These are phyloP conservation scores for Pleurostoma richardsiae DNA, from an alignment of 2,329 filamentous ascomycete species.

Conservation along the genomic window DNA sequence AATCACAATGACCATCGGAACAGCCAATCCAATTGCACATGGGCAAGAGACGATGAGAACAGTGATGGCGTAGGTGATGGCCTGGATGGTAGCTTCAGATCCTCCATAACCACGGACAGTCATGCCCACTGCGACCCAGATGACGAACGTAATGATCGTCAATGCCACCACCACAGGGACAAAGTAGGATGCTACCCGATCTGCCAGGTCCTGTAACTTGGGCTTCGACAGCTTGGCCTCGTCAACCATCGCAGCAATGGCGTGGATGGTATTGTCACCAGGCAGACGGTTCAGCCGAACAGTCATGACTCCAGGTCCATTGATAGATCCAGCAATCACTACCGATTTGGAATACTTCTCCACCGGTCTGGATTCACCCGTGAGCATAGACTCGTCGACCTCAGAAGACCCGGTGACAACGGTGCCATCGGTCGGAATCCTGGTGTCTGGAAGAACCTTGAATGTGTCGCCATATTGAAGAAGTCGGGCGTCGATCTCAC, in stretches of 20 bases:
- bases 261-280: constrained; percentile 65
- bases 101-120: constrained; percentile 30
- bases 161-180: constrained; percentile 59
- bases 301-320: constrained; percentile 56
- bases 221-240: constrained; percentile 65
- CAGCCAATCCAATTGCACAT: constrained; percentile 68
- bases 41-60: constrained; percentile 74
- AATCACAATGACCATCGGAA: constrained; percentile 75
- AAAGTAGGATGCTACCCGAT: constrained; percentile 63
- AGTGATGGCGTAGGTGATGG: constrained; percentile 68
- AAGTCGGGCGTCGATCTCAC: constrained; percentile 58
- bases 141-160: constrained; percentile 53
- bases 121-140: constrained; percentile 61
- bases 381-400: constrained; percentile 74
- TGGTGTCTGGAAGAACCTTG: constrained; percentile 53
- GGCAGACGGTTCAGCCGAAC: constrained; percentile 57
- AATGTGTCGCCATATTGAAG: constrained; percentile 69
- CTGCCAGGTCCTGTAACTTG: constrained; percentile 62
- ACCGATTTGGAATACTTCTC: constrained; percentile 46
- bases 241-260: constrained; percentile 67
- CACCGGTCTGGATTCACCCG: constrained; percentile 62
- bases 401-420: constrained; percentile 60
- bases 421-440: constrained; percentile 64
- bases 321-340: constrained; percentile 66
- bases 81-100: constrained; percentile 46